Evolutionary conservation across 805 yeast genomes (phyloP).

Genomic region (Lipomyces spencermartinsiae): DNA sequence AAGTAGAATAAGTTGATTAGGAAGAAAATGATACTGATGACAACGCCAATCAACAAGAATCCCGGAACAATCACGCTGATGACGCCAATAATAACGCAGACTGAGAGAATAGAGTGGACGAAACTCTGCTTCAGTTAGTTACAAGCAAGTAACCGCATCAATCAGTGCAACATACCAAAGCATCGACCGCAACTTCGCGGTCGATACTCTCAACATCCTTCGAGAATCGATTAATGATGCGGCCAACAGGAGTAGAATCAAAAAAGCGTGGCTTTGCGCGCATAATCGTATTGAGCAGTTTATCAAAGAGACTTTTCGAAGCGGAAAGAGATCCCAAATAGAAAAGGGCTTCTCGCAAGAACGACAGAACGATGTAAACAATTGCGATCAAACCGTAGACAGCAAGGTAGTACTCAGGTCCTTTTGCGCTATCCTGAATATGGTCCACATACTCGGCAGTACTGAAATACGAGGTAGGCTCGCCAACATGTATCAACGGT

Average conservation of each 20-base stretch:
- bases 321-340: constrained; percentile 78
- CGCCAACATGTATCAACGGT: constrained; percentile 8
- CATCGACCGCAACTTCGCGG: constrained; percentile 84
- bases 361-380: constrained; percentile 52
- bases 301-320: constrained; percentile 73
- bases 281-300: constrained; percentile 68
- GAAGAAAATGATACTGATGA: constrained; percentile 66
- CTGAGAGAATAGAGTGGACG: constrained; percentile 43
- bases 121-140: constrained; percentile 17
- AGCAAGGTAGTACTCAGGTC: constrained; percentile 60
- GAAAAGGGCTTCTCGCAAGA: constrained; percentile 60
- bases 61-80: constrained; percentile 85
- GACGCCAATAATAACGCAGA: constrained; percentile 69
- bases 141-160: constrained; percentile 47
- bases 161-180: constrained; percentile 73
- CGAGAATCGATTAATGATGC: constrained; percentile 95
- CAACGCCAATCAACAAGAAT: constrained; percentile 71
- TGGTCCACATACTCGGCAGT: neutral
- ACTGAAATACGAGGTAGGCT: neutral
- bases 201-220: constrained; percentile 94
- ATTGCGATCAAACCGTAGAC: constrained; percentile 78
- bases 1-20: constrained; percentile 80
- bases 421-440: constrained; percentile 7
- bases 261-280: constrained; percentile 86
- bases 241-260: constrained; percentile 93